A percentile compares a stretch with the other conserved stretches of the same genome.
phyloP scores from a whole-genome alignment of 805 yeast genomes.

The Hemisphaericaspora nanyangensis region DNA sequence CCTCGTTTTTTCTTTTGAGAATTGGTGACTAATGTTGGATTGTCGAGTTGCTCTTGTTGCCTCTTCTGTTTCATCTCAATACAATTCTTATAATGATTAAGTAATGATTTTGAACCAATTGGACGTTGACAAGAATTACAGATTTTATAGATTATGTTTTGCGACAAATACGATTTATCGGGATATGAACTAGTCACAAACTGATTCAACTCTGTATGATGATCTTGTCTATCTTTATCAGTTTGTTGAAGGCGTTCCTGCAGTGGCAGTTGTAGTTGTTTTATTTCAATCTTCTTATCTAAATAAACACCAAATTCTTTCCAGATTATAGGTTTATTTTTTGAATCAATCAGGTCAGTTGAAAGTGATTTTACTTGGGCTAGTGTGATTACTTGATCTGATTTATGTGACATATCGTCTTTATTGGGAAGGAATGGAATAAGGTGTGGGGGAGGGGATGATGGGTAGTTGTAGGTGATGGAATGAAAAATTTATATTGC shows the following conservation, averaged over 20 bases:
- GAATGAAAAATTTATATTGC: no score
- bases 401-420: constrained; percentile 10
- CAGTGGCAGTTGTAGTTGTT: constrained; percentile 16
- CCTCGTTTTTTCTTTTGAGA: constrained; percentile 4
- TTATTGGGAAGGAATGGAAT: neutral
- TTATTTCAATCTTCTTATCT: constrained; percentile 33
- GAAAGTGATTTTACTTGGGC: constrained; percentile 23
- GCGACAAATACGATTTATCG: constrained; percentile 28
- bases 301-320: constrained; percentile 42
- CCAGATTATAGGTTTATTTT: constrained; percentile 33
- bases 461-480: no score
- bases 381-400: constrained; percentile 19
- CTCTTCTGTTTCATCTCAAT: constrained; percentile 35
- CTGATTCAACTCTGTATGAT: constrained; percentile 11
- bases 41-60: constrained; percentile 15
- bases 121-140: constrained; percentile 40
- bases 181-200: constrained; percentile 17
- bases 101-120: constrained; percentile 32
- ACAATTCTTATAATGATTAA: constrained; percentile 32
- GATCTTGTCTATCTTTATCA: neutral
- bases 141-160: constrained; percentile 33
- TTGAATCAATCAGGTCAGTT: constrained; percentile 8
- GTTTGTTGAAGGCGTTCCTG: no score
- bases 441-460: neutral
- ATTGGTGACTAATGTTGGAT: constrained; percentile 7